Conservation (phyloP, 208 protist genomes). For the Angomonas ambiguus region DNA sequence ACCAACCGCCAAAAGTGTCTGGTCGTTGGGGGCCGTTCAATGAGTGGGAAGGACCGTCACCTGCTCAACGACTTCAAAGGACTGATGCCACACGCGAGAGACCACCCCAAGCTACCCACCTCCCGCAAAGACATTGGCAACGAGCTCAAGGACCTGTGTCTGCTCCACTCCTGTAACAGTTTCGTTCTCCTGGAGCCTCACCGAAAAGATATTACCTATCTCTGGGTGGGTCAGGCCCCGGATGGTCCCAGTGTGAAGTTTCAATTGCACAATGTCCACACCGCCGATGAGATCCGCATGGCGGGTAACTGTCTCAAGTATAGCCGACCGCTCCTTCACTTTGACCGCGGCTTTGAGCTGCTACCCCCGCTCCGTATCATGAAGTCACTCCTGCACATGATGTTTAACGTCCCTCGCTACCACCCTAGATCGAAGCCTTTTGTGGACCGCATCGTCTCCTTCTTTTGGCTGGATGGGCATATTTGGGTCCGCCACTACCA, state of each 20-base stretch:
- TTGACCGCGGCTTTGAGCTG: conserved; percentile 95
- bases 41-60: conserved; percentile 90
- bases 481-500: conserved; percentile 99
- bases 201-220: conserved; percentile 87
- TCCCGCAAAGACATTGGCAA: conserved; percentile 53
- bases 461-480: conserved; percentile 94
- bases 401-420: conserved; percentile 94
- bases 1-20: conserved; percentile 94
- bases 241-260: conserved; percentile 94
- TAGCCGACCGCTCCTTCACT: conserved; percentile 95
- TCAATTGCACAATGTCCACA: conserved; percentile 95
- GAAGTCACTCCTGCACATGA: conserved; percentile 95
- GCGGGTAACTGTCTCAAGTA: conserved; percentile 98
- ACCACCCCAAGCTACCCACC: conserved; percentile 87
- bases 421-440: conserved; percentile 98
- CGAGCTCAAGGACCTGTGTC: conserved; percentile 85
- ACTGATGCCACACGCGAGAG: conserved; percentile 94
- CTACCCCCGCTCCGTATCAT: conserved; percentile 89
- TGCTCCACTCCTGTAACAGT: conserved; percentile 92
- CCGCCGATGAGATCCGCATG: conserved; percentile 97
- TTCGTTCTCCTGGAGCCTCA: conserved; percentile 91
- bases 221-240: conserved; percentile 93
- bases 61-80: conserved; percentile 90
- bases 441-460: conserved; percentile 97
- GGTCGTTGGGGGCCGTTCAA: conserved; percentile 86